Conservation (phyloP, 768 basidiomycete genomes). For the Lactifluus hygrophoroides region DNA sequence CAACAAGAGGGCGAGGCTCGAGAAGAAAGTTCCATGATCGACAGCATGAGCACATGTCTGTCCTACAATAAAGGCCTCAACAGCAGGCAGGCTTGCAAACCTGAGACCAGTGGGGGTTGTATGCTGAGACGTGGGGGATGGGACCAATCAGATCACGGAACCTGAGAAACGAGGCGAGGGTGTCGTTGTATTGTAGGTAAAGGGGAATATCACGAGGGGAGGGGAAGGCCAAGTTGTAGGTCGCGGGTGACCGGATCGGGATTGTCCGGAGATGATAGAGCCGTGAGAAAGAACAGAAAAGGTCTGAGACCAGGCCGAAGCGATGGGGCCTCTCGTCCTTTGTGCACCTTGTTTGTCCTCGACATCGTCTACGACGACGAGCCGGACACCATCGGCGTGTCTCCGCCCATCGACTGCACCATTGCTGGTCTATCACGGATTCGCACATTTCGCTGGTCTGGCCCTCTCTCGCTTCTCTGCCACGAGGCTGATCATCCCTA, state of each 20-base stretch:
- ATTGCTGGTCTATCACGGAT: constrained; percentile 1
- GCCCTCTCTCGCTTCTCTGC: constrained; percentile 18
- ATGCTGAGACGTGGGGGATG: background rate
- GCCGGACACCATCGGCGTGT: background rate
- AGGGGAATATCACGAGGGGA: background rate
- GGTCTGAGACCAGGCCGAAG: background rate
- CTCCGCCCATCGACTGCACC: background rate
- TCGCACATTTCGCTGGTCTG: constrained; percentile 9
- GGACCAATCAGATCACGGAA: background rate
- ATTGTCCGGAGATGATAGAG: constrained; percentile 13
- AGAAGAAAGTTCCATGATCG: constrained; percentile 13
- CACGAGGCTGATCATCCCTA: constrained; percentile 19
- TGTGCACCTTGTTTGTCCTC: background rate
- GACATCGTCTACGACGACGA: background rate
- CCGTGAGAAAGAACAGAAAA: constrained; percentile 7
- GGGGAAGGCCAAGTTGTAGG: background rate
- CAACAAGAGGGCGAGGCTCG: background rate
- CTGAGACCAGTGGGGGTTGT: too few species aligned
- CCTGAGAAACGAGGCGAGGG: background rate
- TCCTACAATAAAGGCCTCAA: too few species aligned
- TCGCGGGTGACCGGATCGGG: background rate
- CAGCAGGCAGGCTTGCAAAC: too few species aligned
- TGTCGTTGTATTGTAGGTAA: background rate
- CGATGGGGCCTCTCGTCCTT: background rate
- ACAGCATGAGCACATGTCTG: background rate